A percentile compares a stretch with the other conserved stretches of the same genome.
Conservation (phyloP, 2,329 filamentous ascomycete species). For the Pseudogymnoascus sp. region DNA sequence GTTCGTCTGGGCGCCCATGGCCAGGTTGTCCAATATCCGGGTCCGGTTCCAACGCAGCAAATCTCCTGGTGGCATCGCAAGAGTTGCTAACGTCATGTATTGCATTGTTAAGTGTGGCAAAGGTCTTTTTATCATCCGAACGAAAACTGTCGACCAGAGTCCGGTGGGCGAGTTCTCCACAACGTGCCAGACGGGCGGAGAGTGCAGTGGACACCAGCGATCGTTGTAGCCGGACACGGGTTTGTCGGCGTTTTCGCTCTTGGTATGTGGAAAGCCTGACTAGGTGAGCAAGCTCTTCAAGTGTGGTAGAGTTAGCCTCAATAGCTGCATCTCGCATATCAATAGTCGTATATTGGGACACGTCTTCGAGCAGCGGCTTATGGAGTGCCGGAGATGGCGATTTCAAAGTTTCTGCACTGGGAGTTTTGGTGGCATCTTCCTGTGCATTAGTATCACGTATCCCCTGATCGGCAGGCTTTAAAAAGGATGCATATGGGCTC, state of each 20-base stretch:
- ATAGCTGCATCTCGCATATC: conserved; percentile 41
- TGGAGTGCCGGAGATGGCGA: neutral
- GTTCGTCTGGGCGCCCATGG: conserved; percentile 30
- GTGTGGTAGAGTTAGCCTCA: conserved; percentile 57
- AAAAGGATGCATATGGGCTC: neutral
- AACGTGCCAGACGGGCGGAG: conserved; percentile 64
- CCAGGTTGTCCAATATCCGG: conserved; percentile 44
- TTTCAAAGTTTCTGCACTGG: neutral
- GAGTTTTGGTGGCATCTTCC: conserved; percentile 5
- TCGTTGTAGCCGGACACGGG: conserved; percentile 63
- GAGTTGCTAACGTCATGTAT: conserved; percentile 72
- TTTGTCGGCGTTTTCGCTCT: conserved; percentile 68
- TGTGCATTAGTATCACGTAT: conserved; percentile 6
- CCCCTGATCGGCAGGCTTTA: conserved; percentile 5
- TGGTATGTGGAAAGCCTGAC: conserved; percentile 73
- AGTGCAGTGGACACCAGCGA: conserved; percentile 67
- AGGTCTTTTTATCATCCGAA: conserved; percentile 68
- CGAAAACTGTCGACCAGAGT: conserved; percentile 72
- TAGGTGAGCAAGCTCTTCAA: conserved; percentile 70
- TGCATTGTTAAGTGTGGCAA: conserved; percentile 66
- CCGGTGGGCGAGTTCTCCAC: conserved; percentile 64
- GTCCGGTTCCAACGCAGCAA: conserved; percentile 63
- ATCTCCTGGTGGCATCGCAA: conserved; percentile 63
- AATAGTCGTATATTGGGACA: conserved; percentile 57
- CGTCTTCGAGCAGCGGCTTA: conserved; percentile 51